A percentile compares a stretch with the other conserved stretches of the same genome.
Evolutionary conservation across 2,329 filamentous ascomycete species (phyloP).

Genomic region (Verruconis gallopava): DNA sequence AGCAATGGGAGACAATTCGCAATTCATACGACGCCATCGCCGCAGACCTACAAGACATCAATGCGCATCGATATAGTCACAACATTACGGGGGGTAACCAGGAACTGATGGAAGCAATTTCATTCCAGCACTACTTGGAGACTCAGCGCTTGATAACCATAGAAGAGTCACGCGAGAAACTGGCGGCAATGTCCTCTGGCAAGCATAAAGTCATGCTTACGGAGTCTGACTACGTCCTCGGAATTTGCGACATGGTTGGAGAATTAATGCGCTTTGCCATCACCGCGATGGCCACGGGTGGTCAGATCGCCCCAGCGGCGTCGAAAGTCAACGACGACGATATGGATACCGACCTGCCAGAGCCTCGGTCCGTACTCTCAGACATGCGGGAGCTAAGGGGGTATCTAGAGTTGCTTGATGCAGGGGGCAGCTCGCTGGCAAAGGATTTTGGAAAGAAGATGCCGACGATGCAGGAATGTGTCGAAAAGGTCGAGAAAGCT

Average conservation of each 20-base stretch:
- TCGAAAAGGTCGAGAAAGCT: constrained; percentile 85
- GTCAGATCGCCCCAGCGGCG: constrained; percentile 37
- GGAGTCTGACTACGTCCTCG: constrained; percentile 75
- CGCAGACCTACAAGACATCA: constrained; percentile 62
- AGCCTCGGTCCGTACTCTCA: constrained; percentile 53
- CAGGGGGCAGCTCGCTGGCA: constrained; percentile 41
- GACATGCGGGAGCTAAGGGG: constrained; percentile 72
- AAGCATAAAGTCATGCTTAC: constrained; percentile 49
- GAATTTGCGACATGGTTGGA: constrained; percentile 84
- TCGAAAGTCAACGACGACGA: constrained; percentile 14
- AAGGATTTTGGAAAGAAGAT: constrained; percentile 66
- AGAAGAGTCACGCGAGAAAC: constrained; percentile 38
- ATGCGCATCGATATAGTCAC: constrained; percentile 68
- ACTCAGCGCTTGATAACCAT: constrained; percentile 61
- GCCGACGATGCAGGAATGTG: constrained; percentile 72
- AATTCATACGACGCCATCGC: constrained; percentile 55
- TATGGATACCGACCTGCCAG: constrained; percentile 16
- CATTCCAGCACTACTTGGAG: constrained; percentile 77
- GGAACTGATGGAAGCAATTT: constrained; percentile 85
- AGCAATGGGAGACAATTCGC: constrained; percentile 58
- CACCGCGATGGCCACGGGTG: constrained; percentile 64
- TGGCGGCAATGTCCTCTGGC: constrained; percentile 22
- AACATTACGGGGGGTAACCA: constrained; percentile 73
- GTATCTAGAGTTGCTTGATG: constrained; percentile 60
- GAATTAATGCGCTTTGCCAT: constrained; percentile 97